Conservation (phyloP, 257 asterid genomes). For the Phtheirospermum japonicum region DNA sequence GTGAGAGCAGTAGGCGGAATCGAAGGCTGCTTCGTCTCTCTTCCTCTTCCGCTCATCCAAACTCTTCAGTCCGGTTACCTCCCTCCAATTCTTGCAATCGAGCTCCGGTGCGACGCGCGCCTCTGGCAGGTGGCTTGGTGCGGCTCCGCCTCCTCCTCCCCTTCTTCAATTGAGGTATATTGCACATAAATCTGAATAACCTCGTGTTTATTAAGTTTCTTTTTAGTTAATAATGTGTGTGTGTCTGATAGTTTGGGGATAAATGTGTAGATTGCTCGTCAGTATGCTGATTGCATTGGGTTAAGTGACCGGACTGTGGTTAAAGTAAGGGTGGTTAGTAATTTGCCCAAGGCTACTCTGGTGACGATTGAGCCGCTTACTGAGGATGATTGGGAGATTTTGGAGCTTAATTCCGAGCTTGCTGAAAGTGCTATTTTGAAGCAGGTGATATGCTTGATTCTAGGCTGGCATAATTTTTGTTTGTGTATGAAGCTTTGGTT, state of each 20-base stretch:
- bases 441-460: conserved; percentile 55
- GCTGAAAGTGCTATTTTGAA: conserved; percentile 78
- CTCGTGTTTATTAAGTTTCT: background rate
- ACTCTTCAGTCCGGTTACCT: conserved; percentile 78
- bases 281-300: conserved; percentile 88
- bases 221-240: background rate
- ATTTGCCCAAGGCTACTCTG: conserved; percentile 71
- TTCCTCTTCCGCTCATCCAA: conserved; percentile 76
- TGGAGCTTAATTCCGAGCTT: conserved; percentile 94
- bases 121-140: conserved; percentile 90
- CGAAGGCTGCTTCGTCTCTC: conserved; percentile 77
- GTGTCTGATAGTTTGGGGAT: conserved; percentile 14
- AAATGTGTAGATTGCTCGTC: conserved; percentile 61
- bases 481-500: background rate
- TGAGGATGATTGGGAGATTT: conserved; percentile 98
- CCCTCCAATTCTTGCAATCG: conserved; percentile 83
- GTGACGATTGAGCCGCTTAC: conserved; percentile 91
- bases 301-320: conserved; percentile 65
- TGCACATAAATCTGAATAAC: background rate
- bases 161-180: conserved; percentile 76
- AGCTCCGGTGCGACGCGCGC: conserved; percentile 53
- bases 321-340: conserved; percentile 58
- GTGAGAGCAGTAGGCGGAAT: conserved; percentile 72
- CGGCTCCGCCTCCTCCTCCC: conserved; percentile 77
- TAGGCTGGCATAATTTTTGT: conserved; percentile 7